Percentiles rank a stretch among this genome's conserved stretches.
These are phyloP conservation scores for Trichoderma sp. DNA, from an alignment of 2,329 filamentous ascomycete genomes.

Conservation along the genomic window DNA sequence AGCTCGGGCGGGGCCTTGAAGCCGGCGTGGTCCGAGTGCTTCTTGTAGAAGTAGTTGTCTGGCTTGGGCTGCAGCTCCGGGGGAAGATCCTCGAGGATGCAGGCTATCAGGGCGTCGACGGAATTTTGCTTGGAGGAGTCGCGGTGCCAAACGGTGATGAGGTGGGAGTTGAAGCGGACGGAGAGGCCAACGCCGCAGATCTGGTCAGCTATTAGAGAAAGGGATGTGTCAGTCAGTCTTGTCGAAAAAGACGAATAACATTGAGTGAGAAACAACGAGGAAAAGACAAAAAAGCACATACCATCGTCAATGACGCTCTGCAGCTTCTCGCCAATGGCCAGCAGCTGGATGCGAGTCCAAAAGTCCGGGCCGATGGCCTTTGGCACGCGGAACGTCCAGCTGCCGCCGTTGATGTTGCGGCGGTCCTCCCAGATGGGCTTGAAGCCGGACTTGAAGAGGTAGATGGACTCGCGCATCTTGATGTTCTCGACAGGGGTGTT, in stretches of 20 bases:
- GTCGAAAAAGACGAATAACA: neutral
- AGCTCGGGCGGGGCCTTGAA: constrained; percentile 68
- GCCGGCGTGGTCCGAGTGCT: constrained; percentile 82
- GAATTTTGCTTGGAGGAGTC: constrained; percentile 79
- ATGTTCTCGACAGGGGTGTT: constrained; percentile 76
- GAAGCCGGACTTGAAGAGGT: constrained; percentile 78
- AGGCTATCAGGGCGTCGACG: constrained; percentile 70
- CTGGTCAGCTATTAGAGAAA: constrained; percentile 64
- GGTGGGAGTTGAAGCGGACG: constrained; percentile 83
- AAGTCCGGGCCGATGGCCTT: constrained; percentile 72
- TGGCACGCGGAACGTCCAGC: constrained; percentile 89
- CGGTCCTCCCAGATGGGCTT: constrained; percentile 82
- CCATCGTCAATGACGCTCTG: constrained; percentile 71
- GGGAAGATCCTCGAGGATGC: constrained; percentile 72
- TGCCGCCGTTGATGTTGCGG: constrained; percentile 80
- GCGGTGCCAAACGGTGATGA: constrained; percentile 93
- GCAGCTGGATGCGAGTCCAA: constrained; percentile 78
- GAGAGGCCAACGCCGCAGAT: constrained; percentile 88
- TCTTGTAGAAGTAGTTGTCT: constrained; percentile 81
- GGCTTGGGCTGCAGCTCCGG: constrained; percentile 70
- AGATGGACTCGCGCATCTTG: constrained; percentile 74
- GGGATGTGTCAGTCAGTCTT: neutral
- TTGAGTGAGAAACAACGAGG: neutral
- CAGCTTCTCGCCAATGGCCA: constrained; percentile 81
- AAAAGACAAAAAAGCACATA: constrained; percentile 41